Conservation (phyloP, 1,139 yeast species). For the Lodderomyces margitis region DNA sequence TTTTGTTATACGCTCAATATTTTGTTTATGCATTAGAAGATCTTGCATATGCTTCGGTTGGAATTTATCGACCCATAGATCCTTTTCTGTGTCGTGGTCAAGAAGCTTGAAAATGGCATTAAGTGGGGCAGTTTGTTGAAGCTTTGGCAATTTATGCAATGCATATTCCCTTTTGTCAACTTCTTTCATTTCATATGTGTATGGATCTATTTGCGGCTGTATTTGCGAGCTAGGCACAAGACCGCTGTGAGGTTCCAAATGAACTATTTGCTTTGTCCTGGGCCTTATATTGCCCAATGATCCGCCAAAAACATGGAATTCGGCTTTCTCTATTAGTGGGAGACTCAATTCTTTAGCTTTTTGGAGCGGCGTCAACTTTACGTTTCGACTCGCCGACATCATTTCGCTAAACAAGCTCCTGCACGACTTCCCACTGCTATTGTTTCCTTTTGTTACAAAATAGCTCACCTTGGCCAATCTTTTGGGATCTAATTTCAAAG, state of each 20-base stretch:
- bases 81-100: not conserved
- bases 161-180: conserved; percentile 8
- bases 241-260: conserved; percentile 2
- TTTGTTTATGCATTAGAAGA: conserved; percentile 30
- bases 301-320: conserved; percentile 22
- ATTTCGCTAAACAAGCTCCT: conserved; percentile 13
- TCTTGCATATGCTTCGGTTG: conserved; percentile 39
- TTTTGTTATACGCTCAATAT: conserved; percentile 23
- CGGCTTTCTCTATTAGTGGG: conserved; percentile 17
- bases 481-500: conserved; percentile 26
- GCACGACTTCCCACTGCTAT: conserved; percentile 12
- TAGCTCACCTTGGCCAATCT: conserved; percentile 33
- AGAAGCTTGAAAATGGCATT: conserved; percentile 22
- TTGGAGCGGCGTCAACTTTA: conserved; percentile 23
- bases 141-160: conserved; percentile 15
- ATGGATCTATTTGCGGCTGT: not conserved
- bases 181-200: not conserved
- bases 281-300: not conserved
- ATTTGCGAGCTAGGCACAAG: not conserved
- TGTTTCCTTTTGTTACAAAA: conserved; percentile 28
- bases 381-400: conserved; percentile 25
- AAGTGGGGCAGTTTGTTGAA: conserved; percentile 18
- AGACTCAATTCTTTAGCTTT: conserved; percentile 24
- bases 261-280: not conserved
- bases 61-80: conserved; percentile 45